Percentiles rank a stretch among this genome's conserved stretches.
Conservation (phyloP, 2,329 filamentous ascomycete species). For the Penicillium crustosum region DNA sequence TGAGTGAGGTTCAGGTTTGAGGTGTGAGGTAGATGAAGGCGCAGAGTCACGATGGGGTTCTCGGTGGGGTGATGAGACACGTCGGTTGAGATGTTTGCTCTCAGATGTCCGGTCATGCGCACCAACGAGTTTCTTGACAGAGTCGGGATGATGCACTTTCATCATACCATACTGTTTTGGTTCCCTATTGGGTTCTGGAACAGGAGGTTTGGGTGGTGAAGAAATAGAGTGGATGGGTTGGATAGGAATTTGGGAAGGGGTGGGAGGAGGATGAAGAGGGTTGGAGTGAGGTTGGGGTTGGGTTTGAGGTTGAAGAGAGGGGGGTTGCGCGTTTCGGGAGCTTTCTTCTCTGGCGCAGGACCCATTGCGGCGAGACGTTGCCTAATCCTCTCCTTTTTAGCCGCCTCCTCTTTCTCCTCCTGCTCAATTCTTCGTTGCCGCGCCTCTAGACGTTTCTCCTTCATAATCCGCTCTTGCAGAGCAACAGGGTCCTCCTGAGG, state of each 20-base stretch:
- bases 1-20: slow-evolving; percentile 2
- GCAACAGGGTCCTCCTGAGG: slow-evolving; percentile 47
- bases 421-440: slow-evolving; percentile 56
- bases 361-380: slow-evolving; percentile 57
- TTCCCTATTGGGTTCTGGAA: slow-evolving; percentile 57
- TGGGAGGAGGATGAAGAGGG: slow-evolving; percentile 3
- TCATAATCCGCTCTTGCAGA: slow-evolving; percentile 61
- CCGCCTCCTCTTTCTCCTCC: slow-evolving; percentile 57
- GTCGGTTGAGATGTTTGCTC: slow-evolving; percentile 33
- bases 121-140: slow-evolving; percentile 48
- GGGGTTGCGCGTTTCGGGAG: slow-evolving; percentile 30
- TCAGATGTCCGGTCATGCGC: slow-evolving; percentile 38
- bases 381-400: slow-evolving; percentile 57
- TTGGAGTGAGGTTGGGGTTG: slow-evolving; percentile 27
- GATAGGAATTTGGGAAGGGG: slow-evolving; percentile 4
- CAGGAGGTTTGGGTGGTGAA: slow-evolving; percentile 59
- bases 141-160: slow-evolving; percentile 59
- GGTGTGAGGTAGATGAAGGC: slow-evolving; percentile 27
- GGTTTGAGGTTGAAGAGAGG: slow-evolving; percentile 20
- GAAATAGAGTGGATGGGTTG: slow-evolving; percentile 32
- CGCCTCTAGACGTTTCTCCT: slow-evolving; percentile 58
- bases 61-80: slow-evolving; percentile 32
- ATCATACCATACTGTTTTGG: slow-evolving; percentile 63
- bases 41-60: slow-evolving; percentile 27
- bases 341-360: slow-evolving; percentile 40